phyloP scores from a whole-genome alignment of 805 yeast species.

The Yamadazyma ubonensis region DNA sequence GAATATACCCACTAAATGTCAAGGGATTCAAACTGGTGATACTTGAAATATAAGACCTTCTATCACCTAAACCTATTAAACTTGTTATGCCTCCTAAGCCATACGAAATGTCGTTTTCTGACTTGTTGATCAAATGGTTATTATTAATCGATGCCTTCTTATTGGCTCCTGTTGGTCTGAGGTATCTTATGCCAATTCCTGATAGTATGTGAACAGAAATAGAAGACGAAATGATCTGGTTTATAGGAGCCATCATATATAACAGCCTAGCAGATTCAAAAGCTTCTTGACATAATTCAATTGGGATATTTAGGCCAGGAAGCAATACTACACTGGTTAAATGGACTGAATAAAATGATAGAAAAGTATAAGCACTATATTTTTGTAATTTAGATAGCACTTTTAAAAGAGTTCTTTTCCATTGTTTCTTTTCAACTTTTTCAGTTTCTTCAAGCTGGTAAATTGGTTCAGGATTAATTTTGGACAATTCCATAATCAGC shows the following conservation, averaged over 20 bases:
- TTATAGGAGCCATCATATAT: constrained; percentile 56
- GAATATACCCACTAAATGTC: constrained; percentile 57
- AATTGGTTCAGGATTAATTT: constrained; percentile 15
- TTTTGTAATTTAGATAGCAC: constrained; percentile 43
- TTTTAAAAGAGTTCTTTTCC: constrained; percentile 14
- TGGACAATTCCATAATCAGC: constrained; percentile 4
- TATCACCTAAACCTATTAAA: constrained; percentile 55
- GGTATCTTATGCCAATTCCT: constrained; percentile 48
- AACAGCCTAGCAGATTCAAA: constrained; percentile 60
- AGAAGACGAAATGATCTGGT: constrained; percentile 48
- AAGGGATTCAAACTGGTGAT: constrained; percentile 54
- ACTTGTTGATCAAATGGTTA: constrained; percentile 8
- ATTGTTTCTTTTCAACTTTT: constrained; percentile 2
- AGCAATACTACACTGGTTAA: constrained; percentile 50
- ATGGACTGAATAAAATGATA: constrained; percentile 58
- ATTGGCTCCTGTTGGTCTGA: constrained; percentile 21
- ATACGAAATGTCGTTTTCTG: constrained; percentile 40
- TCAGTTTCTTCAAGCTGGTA: constrained; percentile 1
- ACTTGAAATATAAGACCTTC: constrained; percentile 44
- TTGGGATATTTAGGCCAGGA: constrained; percentile 49
- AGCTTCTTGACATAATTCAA: constrained; percentile 50
- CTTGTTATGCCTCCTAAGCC: constrained; percentile 65
- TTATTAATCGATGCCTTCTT: constrained; percentile 12
- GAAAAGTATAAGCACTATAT: constrained; percentile 59
- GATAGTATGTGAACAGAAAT: constrained; percentile 48